A percentile compares a stretch with the other conserved stretches of the same genome.
Conservation (phyloP, 148 eudicot genomes). For the Fallopia convolvulus region DNA sequence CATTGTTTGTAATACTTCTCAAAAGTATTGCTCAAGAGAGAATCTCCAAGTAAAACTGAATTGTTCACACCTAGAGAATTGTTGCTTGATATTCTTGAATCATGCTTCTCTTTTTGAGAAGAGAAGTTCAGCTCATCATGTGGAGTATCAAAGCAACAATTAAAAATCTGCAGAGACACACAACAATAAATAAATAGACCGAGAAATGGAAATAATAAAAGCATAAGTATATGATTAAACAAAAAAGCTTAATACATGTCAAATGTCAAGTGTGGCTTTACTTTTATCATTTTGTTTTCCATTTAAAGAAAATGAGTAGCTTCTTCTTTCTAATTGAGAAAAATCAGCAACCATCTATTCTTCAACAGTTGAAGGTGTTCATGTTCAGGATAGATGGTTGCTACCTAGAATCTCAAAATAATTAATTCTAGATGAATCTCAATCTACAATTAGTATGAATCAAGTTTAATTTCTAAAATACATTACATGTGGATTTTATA, state of each 20-base stretch:
- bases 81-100: constrained; percentile 15
- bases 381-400: constrained; percentile 24
- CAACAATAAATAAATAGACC: not conserved
- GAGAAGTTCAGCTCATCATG: constrained; percentile 27
- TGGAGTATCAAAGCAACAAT: constrained; percentile 19
- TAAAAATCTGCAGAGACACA: constrained; percentile 12
- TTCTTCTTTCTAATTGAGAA: constrained; percentile 38
- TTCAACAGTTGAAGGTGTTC: constrained; percentile 54
- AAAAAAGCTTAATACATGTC: not conserved
- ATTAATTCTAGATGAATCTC: no score
- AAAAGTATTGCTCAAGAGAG: not conserved
- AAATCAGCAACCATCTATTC: constrained; percentile 42
- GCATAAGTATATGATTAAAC: not conserved
- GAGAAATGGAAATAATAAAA: not conserved
- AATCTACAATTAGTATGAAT: no score
- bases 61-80: constrained; percentile 12
- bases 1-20: no score
- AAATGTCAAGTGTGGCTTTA: constrained; percentile 20
- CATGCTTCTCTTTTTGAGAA: constrained; percentile 20
- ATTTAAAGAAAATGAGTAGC: constrained; percentile 24
- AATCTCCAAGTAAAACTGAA: constrained; percentile 25
- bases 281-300: constrained; percentile 35
- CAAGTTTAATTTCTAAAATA: no score
- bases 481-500: no score
- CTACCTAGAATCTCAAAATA: no score